Conservation (phyloP, 192 early-diverging fungal species). For the Coemansia sp. region DNA sequence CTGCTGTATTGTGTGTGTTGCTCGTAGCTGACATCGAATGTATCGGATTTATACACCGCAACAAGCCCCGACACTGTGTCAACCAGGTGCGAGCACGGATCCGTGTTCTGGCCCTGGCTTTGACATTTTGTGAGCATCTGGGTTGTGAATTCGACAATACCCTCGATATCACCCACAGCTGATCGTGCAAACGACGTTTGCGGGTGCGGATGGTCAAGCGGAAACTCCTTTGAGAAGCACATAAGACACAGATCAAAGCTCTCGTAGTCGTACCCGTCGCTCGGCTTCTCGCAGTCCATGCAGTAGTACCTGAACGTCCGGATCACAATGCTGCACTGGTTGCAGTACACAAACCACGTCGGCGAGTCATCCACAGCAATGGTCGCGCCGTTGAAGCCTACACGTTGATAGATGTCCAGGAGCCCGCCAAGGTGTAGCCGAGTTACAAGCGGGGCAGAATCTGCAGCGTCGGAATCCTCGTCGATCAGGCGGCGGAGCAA, state of each 20-base stretch:
- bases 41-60: conserved; percentile 38
- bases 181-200: conserved; percentile 75
- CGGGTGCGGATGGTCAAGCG: conserved; percentile 74
- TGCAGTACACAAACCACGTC: conserved; percentile 73
- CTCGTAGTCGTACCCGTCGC: conserved; percentile 65
- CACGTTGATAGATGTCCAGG: conserved; percentile 11
- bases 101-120: background rate
- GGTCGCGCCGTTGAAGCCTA: background rate
- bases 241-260: conserved; percentile 76
- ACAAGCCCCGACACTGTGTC: conserved; percentile 18
- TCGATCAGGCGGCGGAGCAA: conserved; percentile 3
- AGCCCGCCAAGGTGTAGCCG: conserved; percentile 26
- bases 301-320: conserved; percentile 84
- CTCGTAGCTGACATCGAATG: conserved; percentile 28
- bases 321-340: conserved; percentile 78
- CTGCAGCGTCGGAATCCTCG: conserved; percentile 27
- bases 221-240: conserved; percentile 73
- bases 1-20: background rate
- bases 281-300: conserved; percentile 75
- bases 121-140: conserved; percentile 23
- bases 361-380: conserved; percentile 42
- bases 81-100: conserved; percentile 3
- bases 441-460: conserved; percentile 38
- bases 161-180: conserved; percentile 35
- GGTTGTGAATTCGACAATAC: conserved; percentile 39